A percentile compares a stretch with the other conserved stretches of the same genome.
Evolutionary conservation across 192 early-diverging fungal species (phyloP).

Genomic region (Entomortierella beljakovae): DNA sequence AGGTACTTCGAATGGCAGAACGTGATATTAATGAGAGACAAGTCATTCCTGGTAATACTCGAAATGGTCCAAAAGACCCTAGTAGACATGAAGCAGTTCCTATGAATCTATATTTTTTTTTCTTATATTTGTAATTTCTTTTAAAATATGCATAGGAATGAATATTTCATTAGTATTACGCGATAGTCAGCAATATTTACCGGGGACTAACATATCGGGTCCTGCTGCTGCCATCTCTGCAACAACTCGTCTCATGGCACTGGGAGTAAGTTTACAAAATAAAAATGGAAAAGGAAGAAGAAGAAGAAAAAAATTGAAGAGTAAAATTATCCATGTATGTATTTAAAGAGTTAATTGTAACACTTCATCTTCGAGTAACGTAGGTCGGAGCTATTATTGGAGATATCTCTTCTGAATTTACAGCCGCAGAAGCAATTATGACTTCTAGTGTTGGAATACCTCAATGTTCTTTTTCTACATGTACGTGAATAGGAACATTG

Average conservation of each 20-base stretch:
- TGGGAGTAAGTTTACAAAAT: slow-evolving; percentile 25
- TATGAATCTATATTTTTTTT: neutral
- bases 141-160: slow-evolving; percentile 13
- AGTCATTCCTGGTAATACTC: slow-evolving; percentile 35
- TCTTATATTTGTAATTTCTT: neutral
- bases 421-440: slow-evolving; percentile 33
- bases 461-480: slow-evolving; percentile 44
- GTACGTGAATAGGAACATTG: slow-evolving; percentile 22
- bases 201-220: slow-evolving; percentile 22
- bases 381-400: slow-evolving; percentile 38
- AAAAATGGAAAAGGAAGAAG: too few species aligned
- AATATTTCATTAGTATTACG: slow-evolving; percentile 35
- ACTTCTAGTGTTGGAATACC: slow-evolving; percentile 48
- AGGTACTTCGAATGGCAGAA: slow-evolving; percentile 45
- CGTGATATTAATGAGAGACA: slow-evolving; percentile 35
- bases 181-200: slow-evolving; percentile 36
- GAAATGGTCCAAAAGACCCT: neutral
- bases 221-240: slow-evolving; percentile 40
- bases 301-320: too few species aligned
- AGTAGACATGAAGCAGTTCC: too few species aligned
- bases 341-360: too few species aligned
- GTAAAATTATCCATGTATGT: too few species aligned
- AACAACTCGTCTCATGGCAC: slow-evolving; percentile 16
- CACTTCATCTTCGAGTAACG: neutral
- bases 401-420: slow-evolving; percentile 36